Percentiles rank a stretch among this genome's conserved stretches.
These are phyloP conservation scores for Monilinia vaccinii-corymbosi DNA, from an alignment of 2,329 filamentous ascomycete species.

Conservation along the genomic window DNA sequence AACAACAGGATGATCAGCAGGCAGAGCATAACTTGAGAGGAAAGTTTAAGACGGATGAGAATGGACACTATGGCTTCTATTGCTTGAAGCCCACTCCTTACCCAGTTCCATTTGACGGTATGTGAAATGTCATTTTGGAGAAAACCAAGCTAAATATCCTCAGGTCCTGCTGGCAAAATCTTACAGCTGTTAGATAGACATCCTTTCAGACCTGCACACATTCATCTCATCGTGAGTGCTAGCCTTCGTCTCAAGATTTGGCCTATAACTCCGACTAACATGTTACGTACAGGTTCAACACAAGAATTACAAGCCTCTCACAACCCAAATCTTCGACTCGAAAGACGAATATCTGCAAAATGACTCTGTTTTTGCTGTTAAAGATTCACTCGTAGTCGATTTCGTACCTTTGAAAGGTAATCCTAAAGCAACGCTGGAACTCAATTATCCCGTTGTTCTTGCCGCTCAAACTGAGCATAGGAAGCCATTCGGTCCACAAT, in stretches of 20 bases:
- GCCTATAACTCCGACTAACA: background rate
- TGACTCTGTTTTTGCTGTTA: constrained; percentile 44
- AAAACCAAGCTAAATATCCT: constrained; percentile 2
- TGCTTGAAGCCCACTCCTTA: constrained; percentile 38
- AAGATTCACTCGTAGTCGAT: constrained; percentile 42
- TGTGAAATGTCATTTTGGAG: background rate
- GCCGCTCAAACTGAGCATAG: constrained; percentile 8
- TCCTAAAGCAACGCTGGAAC: constrained; percentile 27
- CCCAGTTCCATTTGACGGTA: constrained; percentile 28
- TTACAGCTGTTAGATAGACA: constrained; percentile 50
- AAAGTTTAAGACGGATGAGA: constrained; percentile 48
- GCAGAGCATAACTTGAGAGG: constrained; percentile 54
- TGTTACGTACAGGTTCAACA: constrained; percentile 13
- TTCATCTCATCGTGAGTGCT: constrained; percentile 46
- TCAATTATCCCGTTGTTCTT: constrained; percentile 26
- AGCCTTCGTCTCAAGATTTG: background rate
- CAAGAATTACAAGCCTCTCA: constrained; percentile 52
- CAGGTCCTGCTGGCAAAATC: constrained; percentile 48
- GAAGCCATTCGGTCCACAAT: background rate
- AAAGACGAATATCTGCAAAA: constrained; percentile 53
- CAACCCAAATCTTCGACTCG: constrained; percentile 69
- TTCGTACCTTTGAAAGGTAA: constrained; percentile 38
- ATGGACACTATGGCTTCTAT: constrained; percentile 46
- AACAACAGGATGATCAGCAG: constrained; percentile 55
- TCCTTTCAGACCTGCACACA: constrained; percentile 53